Base-by-base conservation (phyloP, 495 filamentous ascomycete genomes). In the Lepraria neglecta region DNA sequence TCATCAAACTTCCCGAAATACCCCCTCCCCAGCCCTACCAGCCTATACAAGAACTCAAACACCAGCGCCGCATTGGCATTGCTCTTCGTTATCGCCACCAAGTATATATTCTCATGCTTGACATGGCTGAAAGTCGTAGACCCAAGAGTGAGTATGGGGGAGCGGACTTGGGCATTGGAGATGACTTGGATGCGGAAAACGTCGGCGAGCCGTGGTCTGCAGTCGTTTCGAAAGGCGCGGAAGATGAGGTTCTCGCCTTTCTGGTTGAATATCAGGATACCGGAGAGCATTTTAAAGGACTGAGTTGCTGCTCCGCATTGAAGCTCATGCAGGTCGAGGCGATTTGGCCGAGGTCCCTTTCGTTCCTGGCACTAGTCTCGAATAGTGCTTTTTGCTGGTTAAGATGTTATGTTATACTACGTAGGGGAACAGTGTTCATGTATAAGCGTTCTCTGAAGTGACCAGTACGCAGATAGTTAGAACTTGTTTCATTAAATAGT, bases 171-270 rank as follows among this genome's bases (percentile, higher is more conserved):
- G 61, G 94, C 88, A 73, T 99, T 99, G 63, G 91, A 96, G 73
- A 97, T 97, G 76, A 99, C 94, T 71, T 99, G 94, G 74, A 99
- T 97, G 76, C 94, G 94, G 76, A 99, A 99, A 74, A 97, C 91
- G 72, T 99, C 94, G 73, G 94, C 92, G 48, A 99, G 87, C 21
- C 94, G 89, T 24, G 94, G 94, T 45, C 94, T 89, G 74, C 92
- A 97, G 75, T 99, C 94, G 72, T 92, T 94, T 68, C 94, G 91
- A 76, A 97, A 99, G 67, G 95, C 89, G 65, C 94, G 91, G 76
- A 97, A 96, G 73, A 99, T 99, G 65, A 99, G 88, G 73, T 97
- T 97, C 80, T 99, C 94, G 77, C 94, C 94, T 75, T 99, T 99
- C 73, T 97, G 95, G 69, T 99, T 99, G 79, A 99, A 99, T 66